Base-by-base conservation (phyloP, 768 basidiomycete species). In the Mycena vitilis region DNA sequence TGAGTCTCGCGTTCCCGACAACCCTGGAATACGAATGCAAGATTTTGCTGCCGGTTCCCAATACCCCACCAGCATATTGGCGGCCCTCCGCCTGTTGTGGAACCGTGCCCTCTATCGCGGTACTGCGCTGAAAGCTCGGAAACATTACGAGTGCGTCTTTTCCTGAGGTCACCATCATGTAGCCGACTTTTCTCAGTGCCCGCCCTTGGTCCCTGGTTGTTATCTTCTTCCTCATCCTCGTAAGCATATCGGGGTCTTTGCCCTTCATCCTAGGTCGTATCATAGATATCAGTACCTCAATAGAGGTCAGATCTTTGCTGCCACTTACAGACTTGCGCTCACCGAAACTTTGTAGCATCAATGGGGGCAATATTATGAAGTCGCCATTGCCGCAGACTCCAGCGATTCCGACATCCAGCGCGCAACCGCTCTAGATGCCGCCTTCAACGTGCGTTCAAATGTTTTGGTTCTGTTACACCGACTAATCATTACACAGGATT, bases 221-320 rank as follows among this genome's bases (percentile, higher is more conserved):
- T 12, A 5, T 81, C 8, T 77, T 79, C 58, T 84, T 83, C 64
- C 65, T 84, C 10, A 23, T 79, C n/a, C 72, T 81, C 15, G 68
- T 79, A n/a, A 38, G 65, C 8, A 48, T 77, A 15, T 71, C 81
- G 10, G 77, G 73, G 2, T 60, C 68, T 10, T 62, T 82, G 34
- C 68, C 83, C 4, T 84, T 84, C 68, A 64, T 81, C 34, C 72
- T 84, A 0, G 82, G 78, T 10, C 79, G 83, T 58, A 69, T 82
- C 2, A 76, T 84, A 4, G 71, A 74, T 36, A 83, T 84, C 34
- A 62, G 73, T 9, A 76, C 80, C 6, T 63, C 59, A 11, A 69
- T 79, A n/a, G 58, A 71, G 54, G 82, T 83, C 22, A 34, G 76
- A 65, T n/a, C n/a, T 52, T 36, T 49, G 55, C 20, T 51, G 16